Conservation (phyloP, 345 rosid genomes). For the Lepidium sativum region DNA sequence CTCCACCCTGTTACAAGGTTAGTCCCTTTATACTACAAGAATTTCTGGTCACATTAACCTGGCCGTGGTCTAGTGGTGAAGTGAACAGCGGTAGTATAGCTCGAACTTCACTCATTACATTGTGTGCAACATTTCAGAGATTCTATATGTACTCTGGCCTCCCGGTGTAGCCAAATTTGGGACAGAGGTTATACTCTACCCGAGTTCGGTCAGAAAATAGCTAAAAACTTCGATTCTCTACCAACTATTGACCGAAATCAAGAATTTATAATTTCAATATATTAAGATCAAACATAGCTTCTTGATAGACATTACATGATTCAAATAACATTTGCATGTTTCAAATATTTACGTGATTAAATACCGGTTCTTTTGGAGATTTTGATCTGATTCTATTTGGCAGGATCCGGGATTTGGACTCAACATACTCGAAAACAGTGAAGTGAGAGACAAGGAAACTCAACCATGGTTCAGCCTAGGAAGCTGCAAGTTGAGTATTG, state of each 20-base stretch:
- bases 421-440: conserved; percentile 60
- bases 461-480: conserved; percentile 84
- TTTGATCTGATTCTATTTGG: not conserved
- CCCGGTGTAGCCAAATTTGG: too few relatives aligned
- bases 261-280: too few relatives aligned
- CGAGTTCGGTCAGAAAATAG: too few relatives aligned
- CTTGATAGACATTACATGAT: not conserved
- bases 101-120: too few relatives aligned
- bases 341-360: not conserved
- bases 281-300: not conserved
- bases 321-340: not conserved
- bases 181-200: too few relatives aligned
- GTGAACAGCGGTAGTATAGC: too few relatives aligned
- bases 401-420: conserved; percentile 63
- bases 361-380: not conserved
- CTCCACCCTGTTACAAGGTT: conserved; percentile 61
- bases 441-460: conserved; percentile 36
- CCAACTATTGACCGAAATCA: too few relatives aligned
- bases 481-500: conserved; percentile 48
- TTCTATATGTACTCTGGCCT: too few relatives aligned
- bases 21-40: not conserved
- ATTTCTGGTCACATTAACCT: too few relatives aligned
- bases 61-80: not conserved
- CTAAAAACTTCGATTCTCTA: too few relatives aligned
- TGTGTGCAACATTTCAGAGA: too few relatives aligned